Percentiles rank a stretch among this genome's conserved stretches.
These are phyloP conservation scores for Pseudonectria foliicola DNA, from an alignment of 2,329 filamentous ascomycete genomes.

Conservation along the genomic window DNA sequence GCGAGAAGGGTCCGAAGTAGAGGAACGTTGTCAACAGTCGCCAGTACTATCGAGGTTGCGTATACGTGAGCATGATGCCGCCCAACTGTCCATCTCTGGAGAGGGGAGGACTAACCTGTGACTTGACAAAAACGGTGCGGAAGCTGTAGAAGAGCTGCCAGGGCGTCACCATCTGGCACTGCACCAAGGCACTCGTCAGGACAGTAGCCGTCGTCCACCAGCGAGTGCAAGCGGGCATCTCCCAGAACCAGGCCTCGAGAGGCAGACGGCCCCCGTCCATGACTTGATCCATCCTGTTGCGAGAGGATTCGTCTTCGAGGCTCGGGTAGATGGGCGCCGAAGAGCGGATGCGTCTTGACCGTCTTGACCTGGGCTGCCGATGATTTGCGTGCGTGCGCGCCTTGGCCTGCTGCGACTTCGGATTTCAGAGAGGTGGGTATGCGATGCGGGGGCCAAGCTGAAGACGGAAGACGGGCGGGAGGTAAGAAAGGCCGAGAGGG, in stretches of 20 bases:
- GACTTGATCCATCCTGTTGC: conserved; percentile 46
- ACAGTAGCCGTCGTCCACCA: conserved; percentile 97
- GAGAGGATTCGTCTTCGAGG: not conserved
- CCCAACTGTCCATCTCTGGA: too few relatives aligned
- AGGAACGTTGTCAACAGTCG: conserved; percentile 92
- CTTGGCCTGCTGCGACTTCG: too few relatives aligned
- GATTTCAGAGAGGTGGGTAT: too few relatives aligned
- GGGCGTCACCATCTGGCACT: conserved; percentile 85
- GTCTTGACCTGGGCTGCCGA: too few relatives aligned
- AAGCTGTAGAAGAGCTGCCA: conserved; percentile 98
- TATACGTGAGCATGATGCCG: conserved; percentile 7
- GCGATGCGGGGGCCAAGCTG: too few relatives aligned
- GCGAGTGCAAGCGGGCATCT: conserved; percentile 92
- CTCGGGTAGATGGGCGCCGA: too few relatives aligned
- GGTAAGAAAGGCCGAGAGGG: too few relatives aligned
- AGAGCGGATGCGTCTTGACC: not conserved
- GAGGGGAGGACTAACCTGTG: conserved; percentile 57
- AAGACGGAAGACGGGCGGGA: too few relatives aligned
- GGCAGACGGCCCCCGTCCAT: conserved; percentile 62
- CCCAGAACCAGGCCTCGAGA: conserved; percentile 96
- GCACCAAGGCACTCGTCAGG: conserved; percentile 78
- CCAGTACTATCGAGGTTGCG: conserved; percentile 69
- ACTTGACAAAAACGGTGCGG: conserved; percentile 81
- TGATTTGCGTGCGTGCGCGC: too few relatives aligned
- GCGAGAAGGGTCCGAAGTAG: conserved; percentile 89